Evolutionary conservation across 2,329 filamentous ascomycete genomes (phyloP).

Genomic region (Botrytis deweyae): DNA sequence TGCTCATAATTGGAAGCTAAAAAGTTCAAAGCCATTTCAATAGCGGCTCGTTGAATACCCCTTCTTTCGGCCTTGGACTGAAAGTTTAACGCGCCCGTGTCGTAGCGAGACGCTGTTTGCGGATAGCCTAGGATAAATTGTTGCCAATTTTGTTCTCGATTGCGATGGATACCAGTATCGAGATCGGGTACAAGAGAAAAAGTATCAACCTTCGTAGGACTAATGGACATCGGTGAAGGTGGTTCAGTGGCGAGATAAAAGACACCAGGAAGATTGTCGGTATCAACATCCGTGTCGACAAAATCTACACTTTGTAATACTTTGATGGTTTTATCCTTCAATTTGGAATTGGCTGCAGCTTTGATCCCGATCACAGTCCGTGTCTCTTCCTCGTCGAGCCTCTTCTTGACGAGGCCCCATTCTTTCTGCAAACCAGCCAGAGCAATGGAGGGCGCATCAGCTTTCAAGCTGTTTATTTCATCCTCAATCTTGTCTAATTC

Average conservation of each 20-base stretch:
- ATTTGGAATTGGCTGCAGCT: neutral
- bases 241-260: constrained; percentile 15
- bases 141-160: constrained; percentile 3
- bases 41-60: constrained; percentile 35
- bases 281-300: constrained; percentile 4
- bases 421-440: neutral
- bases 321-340: neutral
- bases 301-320: constrained; percentile 13
- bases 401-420: neutral
- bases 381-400: neutral
- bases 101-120: neutral
- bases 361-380: neutral
- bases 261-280: constrained; percentile 13
- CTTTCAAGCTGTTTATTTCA: neutral
- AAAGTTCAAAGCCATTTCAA: constrained; percentile 34
- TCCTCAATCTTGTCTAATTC: neutral
- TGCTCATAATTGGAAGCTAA: constrained; percentile 37
- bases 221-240: neutral
- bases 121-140: constrained; percentile 14
- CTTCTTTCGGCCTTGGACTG: constrained; percentile 33
- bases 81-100: constrained; percentile 26
- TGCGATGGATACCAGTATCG: neutral
- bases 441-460: neutral
- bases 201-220: neutral
- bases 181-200: constrained; percentile 5